Evolutionary conservation across 108 stramenopile species (phyloP), one percentile per base, ranked within the genome.

Genomic region (Skeletonema costatum): DNA sequence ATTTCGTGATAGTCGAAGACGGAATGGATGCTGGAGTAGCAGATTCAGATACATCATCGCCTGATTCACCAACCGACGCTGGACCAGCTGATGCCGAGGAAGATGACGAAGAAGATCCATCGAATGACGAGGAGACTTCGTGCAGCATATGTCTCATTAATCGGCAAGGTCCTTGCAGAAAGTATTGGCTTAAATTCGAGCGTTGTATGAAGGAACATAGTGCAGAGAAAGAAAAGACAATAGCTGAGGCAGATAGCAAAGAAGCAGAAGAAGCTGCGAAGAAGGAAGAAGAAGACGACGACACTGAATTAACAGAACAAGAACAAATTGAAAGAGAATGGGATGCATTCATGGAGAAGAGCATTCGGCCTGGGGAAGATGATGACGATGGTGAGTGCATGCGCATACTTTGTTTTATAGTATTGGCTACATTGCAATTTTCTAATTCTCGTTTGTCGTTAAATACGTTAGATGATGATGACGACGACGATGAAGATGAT

Each of bases 81-180:
- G 61, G 61, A 10, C 61, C 61, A 25, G 78, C 63, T 16, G 80
- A 77, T 13, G 61, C 70, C 5, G 79, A 75, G 6, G 86, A 76
- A 8, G 78, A 71, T 32, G 89, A 92, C 53, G 91, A 88, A 35
- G 88, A 90, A 48, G 77, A 88, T 21, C 89, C 87, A 8, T 87
- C 85, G 51, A 75, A 93, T 50, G 94, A 92, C 64, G 94, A 95
- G 73, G 86, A 88, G 14, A 95, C 94, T 30, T 67, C 87, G 19
- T 95, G 94, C 64, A 85, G 87, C 66, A 95, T 95, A 50, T 95
- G 94, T 66, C 73, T 89, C 50, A 93, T 91, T 35, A 93, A 92
- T 71, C 88, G 94, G 12, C 90, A 90, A 76, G 94, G 94, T 21
- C 94, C 94, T n/a, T 95, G 94, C 80, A 80, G 92, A 46, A 87